Base-by-base conservation (phyloP, 352 stramenopile species). In the Peronospora destructor region DNA sequence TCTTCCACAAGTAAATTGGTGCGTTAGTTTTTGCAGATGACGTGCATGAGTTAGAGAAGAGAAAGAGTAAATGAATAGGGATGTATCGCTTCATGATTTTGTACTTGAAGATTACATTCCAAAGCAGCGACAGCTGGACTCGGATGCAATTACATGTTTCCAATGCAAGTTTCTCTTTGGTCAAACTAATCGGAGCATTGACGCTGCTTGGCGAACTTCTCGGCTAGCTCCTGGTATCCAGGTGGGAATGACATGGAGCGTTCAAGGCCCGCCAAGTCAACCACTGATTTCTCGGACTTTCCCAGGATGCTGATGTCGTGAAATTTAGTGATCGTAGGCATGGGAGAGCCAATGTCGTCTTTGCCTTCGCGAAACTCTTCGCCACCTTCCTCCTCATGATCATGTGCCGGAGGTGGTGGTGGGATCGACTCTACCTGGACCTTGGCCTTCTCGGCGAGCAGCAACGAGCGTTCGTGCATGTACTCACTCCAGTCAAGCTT, bases 401-500 rank as follows among this genome's bases (percentile, higher is more conserved):
- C n/a, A 35, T 41, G 14, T 11, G 41, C 21, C n/a, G 63, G 45
- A 33, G 49, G 53, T 3, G 61, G 54, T 25, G 55, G 51, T 21
- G 50, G 45, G 10, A 36, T 29, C 16, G 50, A 49, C 45, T 61
- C 43, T 11, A 26, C 46, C 23, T 73, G 51, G 6, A 54, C 34
- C 39, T 76, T 79, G 29, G 61, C 39, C 35, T 66, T 64, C 6
- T 58, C 59, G 11, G 69, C 54, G 4, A 66, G 34, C 13, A 73
- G 53, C 54, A 66, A 53, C 49, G 59, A 68, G 33, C 73, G 74
- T 38, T 76, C 63, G 64, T 87, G 82, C 82, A 93, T 93, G 65
- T 84, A 93, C 49, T 79, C 72, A 38, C 69, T 80, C 82, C 82
- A 93, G 60, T 93, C 82, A 32, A 93, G 71, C 43, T 82, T 78